Evolutionary conservation across 495 filamentous ascomycete genomes (phyloP), one percentile per base, ranked within the genome.

Genomic region (Penicillium odoratum): DNA sequence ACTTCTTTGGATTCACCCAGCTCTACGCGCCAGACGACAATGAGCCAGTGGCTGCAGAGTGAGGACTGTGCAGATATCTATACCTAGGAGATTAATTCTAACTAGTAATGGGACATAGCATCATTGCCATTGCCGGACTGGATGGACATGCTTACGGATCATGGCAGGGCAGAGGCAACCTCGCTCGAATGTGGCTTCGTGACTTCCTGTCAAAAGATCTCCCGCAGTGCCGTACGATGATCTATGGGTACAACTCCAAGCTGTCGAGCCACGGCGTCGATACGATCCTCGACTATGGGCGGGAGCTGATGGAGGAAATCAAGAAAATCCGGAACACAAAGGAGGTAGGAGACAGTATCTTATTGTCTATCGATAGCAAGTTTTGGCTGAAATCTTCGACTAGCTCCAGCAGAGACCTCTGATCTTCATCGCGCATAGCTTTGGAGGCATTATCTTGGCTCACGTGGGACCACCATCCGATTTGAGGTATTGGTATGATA

Each of bases 181-280:
- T 56, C 26, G 30, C 59, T 10, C 57, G 58, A 2, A 75, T 75
- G 71, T 77, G 71, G 74, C 71, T 77, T 6, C 61, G 63, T 7
- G 69, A 77, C 56, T 73, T 69, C 53, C 62, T 77, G 3, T 62
- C 66, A 0, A 58, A 64, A 49, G 71, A 74, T 59, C 30, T 74
- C 18, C 57, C 61, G 1, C 59, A 60, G 25, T 67, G 57, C 38
- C 62, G 69, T 45, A 69, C 66, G 1, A 65, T 73, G 51, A 74
- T 73, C 21, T 74, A 74, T 50, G 73, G 73, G 7, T 75, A 77
- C 56, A 60, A 68, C 18, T 73, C 71, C 11, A 66, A 67, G 45
- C 51, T 77, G 15, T 52, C 64, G 44, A 50, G 57, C 46, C 31
- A 52, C 43, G 69, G 56, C 33, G 51, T 28, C 40, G 56, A 53